Base-by-base conservation (phyloP, 1,284 basidiomycete genomes). In the Malassezia sp. region DNA sequence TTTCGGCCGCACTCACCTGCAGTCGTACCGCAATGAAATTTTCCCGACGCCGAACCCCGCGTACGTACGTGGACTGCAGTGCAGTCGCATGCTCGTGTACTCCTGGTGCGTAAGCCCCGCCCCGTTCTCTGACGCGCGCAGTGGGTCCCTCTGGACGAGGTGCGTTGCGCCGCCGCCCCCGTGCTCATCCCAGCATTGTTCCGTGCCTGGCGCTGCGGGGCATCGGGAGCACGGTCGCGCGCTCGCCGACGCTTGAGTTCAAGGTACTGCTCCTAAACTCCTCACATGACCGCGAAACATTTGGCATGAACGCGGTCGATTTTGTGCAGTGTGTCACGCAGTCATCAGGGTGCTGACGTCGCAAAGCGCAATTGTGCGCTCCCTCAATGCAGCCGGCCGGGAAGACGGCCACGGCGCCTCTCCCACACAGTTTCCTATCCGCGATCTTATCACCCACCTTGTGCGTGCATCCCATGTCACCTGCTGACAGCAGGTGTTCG, bases 71-170 rank as follows among this genome's bases (percentile, higher is more conserved):
- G 78, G 79, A 28, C 73, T 95, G 3, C 71, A 72, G 1, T 72
- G 76, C n/a, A 78, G 78, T 45, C 78, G 83, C 55, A 76, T 84
- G 2, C 73, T 95, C 24, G 80, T 95, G 4, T 93, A 91, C 71
- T 88, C 85, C 2, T 90, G 60, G 42, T 44, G 22, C 2, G 41
- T n/a, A n/a, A n/a, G n/a, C n/a, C n/a, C n/a, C n/a, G n/a, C n/a
- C 11, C 30, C 27, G 5, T 45, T 24, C 5, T 30, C 22, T 36
- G 17, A 2, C 34, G 22, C 14, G 5, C 6, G 22, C 34, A 27
- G 86, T 67, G 88, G 87, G 1, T 90, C 86, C 0, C 73, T 93
- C 2, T 95, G 85, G 85, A 93, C 89, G 1, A 67, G n/a, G n/a
- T n/a, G n/a, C n/a, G n/a, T n/a, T n/a, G n/a, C n/a, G n/a, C n/a